Evolutionary conservation across 257 asterid species (phyloP).

Genomic region (Fraxinus americana): DNA sequence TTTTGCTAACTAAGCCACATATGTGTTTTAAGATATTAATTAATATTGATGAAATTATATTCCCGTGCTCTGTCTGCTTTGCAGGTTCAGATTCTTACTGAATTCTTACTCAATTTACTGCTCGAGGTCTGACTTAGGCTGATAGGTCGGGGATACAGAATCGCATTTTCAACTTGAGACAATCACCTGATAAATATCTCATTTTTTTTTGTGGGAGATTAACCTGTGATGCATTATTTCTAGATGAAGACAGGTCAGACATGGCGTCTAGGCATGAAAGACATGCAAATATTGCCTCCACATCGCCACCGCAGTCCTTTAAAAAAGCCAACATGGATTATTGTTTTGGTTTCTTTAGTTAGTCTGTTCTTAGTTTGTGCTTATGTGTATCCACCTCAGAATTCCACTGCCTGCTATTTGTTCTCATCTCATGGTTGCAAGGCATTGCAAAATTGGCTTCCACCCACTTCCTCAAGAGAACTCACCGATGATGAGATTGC

Average conservation of each 20-base stretch:
- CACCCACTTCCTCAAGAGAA: conserved; percentile 78
- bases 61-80: conserved; percentile 19
- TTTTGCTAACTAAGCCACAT: conserved; percentile 6
- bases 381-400: conserved; percentile 85
- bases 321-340: conserved; percentile 95
- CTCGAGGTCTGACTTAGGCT: conserved; percentile 8
- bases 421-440: conserved; percentile 84
- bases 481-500: conserved; percentile 85
- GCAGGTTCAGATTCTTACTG: conserved; percentile 24
- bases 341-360: conserved; percentile 79
- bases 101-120: conserved; percentile 19
- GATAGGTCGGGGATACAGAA: background rate
- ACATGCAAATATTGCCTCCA: conserved; percentile 68
- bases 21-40: background rate
- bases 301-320: conserved; percentile 84
- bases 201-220: conserved; percentile 17
- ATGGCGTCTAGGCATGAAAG: conserved; percentile 91
- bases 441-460: conserved; percentile 73
- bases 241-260: conserved; percentile 87
- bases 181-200: conserved; percentile 8
- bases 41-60: conserved; percentile 11
- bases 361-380: conserved; percentile 87
- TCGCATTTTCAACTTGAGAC: conserved; percentile 13
- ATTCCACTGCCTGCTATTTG: conserved; percentile 79
- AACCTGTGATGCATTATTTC: conserved; percentile 51